Base-by-base conservation (phyloP, 176 grass and related monocot species). In the Carex scoparia region DNA sequence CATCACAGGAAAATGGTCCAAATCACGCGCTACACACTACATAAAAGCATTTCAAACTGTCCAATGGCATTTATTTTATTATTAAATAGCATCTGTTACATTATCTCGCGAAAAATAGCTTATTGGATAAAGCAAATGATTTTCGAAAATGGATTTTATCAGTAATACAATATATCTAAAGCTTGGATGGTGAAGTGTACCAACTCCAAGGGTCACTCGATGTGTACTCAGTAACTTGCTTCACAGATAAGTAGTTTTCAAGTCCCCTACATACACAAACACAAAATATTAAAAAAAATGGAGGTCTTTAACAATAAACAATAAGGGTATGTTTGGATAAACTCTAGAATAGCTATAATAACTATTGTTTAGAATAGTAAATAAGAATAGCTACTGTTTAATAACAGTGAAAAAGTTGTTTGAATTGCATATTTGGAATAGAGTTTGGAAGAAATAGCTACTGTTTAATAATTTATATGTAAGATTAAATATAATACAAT, bases 141-240 rank as follows among this genome's bases (percentile, higher is more conserved):
- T 61, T 28, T 7, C 23, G 0, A 65, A 49, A 5, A 63, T 23
- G 11, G 38, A 65, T 49, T 49, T 65, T 31, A 65, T 27, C 9
- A 64, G 38, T 13, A 82, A 65, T 10, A 65, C 44, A 12, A 10
- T 13, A 55, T 67, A 53, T 30, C 84, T 90, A 91, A 61, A 91
- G 80, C 81, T 95, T 89, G 77, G 96, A 81, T 8, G 96, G 96
- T 46, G 96, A 84, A 53, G 69, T 18, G 87, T 99, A 99, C 96
- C 96, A 99, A 8, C 91, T 93, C 96, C 96, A 99, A 6, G 96
- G 91, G 78, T 92, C 96, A 61, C 86, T 84, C 5, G 96, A 99
- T n/a, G 85, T 81, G 93, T 99, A 99, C 54, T 95, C 90, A 4
- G 96, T 99, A 10, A 99, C 87, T 65, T 95, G 96, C 90, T 99